Evolutionary conservation across 768 basidiomycete genomes (phyloP).

Genomic region (Mycena capillaripes): DNA sequence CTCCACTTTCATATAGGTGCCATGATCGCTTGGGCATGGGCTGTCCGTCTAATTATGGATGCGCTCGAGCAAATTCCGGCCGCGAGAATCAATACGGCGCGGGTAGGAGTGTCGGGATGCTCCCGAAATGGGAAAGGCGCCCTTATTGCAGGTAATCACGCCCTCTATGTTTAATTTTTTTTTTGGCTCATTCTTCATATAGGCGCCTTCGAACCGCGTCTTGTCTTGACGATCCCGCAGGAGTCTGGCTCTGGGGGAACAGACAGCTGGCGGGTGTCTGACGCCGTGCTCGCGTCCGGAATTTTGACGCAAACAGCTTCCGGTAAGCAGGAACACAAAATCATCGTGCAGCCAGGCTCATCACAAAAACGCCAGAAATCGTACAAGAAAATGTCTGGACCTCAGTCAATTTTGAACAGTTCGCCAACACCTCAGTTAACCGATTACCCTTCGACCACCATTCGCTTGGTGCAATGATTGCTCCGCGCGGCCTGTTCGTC

Average conservation of each 20-base stretch:
- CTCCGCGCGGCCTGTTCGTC: slow-evolving; percentile 66
- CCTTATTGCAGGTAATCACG: slow-evolving; percentile 58
- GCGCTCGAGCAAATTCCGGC: slow-evolving; percentile 65
- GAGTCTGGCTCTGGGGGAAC: slow-evolving; percentile 74
- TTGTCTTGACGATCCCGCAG: slow-evolving; percentile 72
- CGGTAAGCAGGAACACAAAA: not conserved
- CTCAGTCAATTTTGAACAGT: slow-evolving; percentile 62
- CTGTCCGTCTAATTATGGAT: slow-evolving; percentile 70
- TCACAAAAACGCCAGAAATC: slow-evolving; percentile 69
- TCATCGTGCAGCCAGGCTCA: slow-evolving; percentile 29
- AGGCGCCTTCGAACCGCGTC: slow-evolving; percentile 66
- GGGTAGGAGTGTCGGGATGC: slow-evolving; percentile 71
- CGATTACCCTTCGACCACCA: slow-evolving; percentile 73
- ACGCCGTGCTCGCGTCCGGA: slow-evolving; percentile 52
- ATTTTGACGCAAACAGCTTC: slow-evolving; percentile 25
- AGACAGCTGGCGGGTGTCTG: slow-evolving; percentile 72
- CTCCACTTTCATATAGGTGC: slow-evolving; percentile 43
- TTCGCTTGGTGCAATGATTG: slow-evolving; percentile 65
- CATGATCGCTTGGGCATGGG: slow-evolving; percentile 77
- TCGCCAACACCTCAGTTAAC: slow-evolving; percentile 58
- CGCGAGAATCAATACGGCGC: slow-evolving; percentile 61
- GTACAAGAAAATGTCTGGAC: slow-evolving; percentile 76
- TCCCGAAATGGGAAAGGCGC: slow-evolving; percentile 76
- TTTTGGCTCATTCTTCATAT: not conserved
- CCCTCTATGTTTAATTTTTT: too few species aligned